Evolutionary conservation across 225 moss, liverwort and hornwort species (phyloP), one percentile per base, ranked within the genome.

Genomic region (Pseudoscleropodium purum): DNA sequence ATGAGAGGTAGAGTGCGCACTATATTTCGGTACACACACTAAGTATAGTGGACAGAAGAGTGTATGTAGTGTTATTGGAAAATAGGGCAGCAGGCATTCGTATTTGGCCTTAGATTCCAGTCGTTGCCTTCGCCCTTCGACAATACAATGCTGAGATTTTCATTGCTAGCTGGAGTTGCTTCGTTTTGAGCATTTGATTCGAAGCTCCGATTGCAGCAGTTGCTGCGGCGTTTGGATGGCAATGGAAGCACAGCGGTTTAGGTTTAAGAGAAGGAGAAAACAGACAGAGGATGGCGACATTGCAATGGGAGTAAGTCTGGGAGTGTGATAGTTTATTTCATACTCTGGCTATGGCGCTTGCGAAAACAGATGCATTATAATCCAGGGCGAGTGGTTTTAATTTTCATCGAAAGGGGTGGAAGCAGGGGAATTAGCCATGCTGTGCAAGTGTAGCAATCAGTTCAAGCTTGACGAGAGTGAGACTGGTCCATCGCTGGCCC

Each of bases 361-460:
- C 39, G 39, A 56, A 62, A 78, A 27, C 62, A 66, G 79, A 57
- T 68, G 26, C 59, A 59, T 65, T 13, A 25, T 87, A 81, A 60
- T 65, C 56, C 63, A 14, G 79, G 15, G 81, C 16, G 75, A 84
- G 54, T 83, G 75, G 30, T 31, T 78, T 65, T 52, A 19, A 31
- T 59, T 67, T 75, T 33, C 84, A 84, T 81, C 57, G 51, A 61
- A 67, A 73, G 90, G 90, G 64, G 75, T 81, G 91, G 78, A 90
- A 84, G 87, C 69, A 90, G 80, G 73, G 70, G 93, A 62, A 47
- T 15, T 37, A 89, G 91, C 92, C 89, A 96, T 96, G 96, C 94
- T 96, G 92, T 96, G 96, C 92, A 92, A 92, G 68, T 96, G 96
- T 85, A 91, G 84, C 62, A 91, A 93, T 79, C 95, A 96, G 94